phyloP scores from a whole-genome alignment of 805 yeast species.

The Blastobotrys muscicola region DNA sequence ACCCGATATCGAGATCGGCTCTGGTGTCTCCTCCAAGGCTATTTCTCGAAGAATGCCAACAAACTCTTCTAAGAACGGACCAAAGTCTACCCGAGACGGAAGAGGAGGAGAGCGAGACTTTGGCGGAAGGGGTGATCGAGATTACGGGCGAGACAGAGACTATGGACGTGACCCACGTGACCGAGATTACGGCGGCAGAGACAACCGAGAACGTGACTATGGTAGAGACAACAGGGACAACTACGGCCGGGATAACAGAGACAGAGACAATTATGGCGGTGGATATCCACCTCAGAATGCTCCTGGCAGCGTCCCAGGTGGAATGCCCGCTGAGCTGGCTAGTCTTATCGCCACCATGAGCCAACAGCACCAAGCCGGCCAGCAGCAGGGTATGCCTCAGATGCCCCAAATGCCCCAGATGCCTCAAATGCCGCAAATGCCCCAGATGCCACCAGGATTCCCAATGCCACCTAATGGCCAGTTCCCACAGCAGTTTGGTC shows the following conservation, averaged over 20 bases:
- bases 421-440: constrained; percentile 3
- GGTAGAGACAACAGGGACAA: background rate
- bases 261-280: background rate
- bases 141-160: constrained; percentile 6
- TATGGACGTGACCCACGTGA: constrained; percentile 1
- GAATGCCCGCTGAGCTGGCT: constrained; percentile 12
- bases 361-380: constrained; percentile 10
- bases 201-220: constrained; percentile 1
- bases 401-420: constrained; percentile 4
- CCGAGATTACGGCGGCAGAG: constrained; percentile 3
- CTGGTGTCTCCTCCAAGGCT: constrained; percentile 87
- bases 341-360: constrained; percentile 9
- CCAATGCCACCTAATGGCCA: constrained; percentile 3
- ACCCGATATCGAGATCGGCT: constrained; percentile 95
- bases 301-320: constrained; percentile 1
- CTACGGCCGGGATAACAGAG: background rate
- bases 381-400: background rate
- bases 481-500: constrained; percentile 4
- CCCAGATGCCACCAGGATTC: constrained; percentile 2
- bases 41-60: constrained; percentile 90
- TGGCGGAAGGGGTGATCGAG: constrained; percentile 1
- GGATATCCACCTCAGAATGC: background rate
- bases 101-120: constrained; percentile 3
- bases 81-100: constrained; percentile 47
- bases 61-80: constrained; percentile 76